Base-by-base conservation (phyloP, 305 asterid species). In the Fraxinus platypoda region DNA sequence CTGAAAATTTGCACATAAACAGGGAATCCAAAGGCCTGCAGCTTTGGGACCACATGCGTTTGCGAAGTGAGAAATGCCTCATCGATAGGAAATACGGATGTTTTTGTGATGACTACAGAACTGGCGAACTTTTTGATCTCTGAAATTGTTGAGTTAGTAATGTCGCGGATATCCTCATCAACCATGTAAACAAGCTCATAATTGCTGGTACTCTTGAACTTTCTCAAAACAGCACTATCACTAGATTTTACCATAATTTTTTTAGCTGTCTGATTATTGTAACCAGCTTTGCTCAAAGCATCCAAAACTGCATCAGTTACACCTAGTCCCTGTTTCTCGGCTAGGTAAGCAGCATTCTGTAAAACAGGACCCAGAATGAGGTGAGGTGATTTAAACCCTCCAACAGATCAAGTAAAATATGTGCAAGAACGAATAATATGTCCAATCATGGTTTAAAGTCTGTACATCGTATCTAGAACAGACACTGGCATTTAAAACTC, bases 281-380 rank as follows among this genome's bases (percentile, higher is more conserved):
- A 89, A 49, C 95, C 92, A 68, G 94, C 81, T 80, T 78, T 87
- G 76, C 79, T 87, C 83, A 95, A 83, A 75, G 92, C 84, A 21
- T 84, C 91, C 80, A 89, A 64, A 81, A 94, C 99, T n/a, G 92
- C 96, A 81, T 68, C 90, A 3, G 89, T 87, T 38, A 94, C 88
- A 66, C 86, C 93, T 41, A 94, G 87, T 73, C 99, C 97, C 84
- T 88, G 93, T 12, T 84, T 85, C 74, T 64, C 74, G 15, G 98
- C 96, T 11, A 95, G 91, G 89, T 93, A 93, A 78, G 90, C 93
- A 38, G 96, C 98, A 84, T 93, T 82, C 97, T 94, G 92, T 80
- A 75, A 59, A 77, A n/a, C 62, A 78, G 64, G 33, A 64, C 31
- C 59, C 23, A 57, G 41, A 49, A 86, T 31, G 49, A 84, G 79